Evolutionary conservation across 2,329 filamentous ascomycete species (phyloP).

Genomic region (Davidsoniella neocaledoniae): DNA sequence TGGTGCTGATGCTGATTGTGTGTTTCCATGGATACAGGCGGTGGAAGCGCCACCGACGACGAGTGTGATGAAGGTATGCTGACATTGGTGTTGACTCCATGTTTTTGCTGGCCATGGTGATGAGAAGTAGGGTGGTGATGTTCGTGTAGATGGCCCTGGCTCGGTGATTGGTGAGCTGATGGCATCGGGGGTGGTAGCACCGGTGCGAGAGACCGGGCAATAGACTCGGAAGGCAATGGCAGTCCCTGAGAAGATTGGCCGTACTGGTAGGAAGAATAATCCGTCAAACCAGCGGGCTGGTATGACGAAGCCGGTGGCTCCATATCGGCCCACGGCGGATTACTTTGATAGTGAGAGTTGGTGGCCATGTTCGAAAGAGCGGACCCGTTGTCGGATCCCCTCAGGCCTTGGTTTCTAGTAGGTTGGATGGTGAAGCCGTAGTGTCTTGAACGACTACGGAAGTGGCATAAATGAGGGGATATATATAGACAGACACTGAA

Average conservation of each 20-base stretch:
- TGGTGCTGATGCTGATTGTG: constrained; percentile 19
- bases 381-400: neutral
- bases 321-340: constrained; percentile 4
- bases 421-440: too few species aligned
- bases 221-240: constrained; percentile 30
- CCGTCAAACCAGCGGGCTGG: neutral
- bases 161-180: constrained; percentile 20
- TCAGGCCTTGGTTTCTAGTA: too few species aligned
- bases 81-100: too few species aligned
- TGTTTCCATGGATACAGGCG: neutral
- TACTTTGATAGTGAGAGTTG: constrained; percentile 1
- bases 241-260: neutral
- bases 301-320: neutral
- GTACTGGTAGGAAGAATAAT: constrained; percentile 6
- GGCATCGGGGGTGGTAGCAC: constrained; percentile 20
- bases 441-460: too few species aligned
- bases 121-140: constrained; percentile 23
- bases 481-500: too few species aligned
- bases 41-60: constrained; percentile 1
- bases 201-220: constrained; percentile 34
- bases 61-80: neutral
- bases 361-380: constrained; percentile 4
- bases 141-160: constrained; percentile 23
- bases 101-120: neutral
- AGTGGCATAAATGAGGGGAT: too few species aligned